phyloP scores from a whole-genome alignment of 495 filamentous ascomycete genomes.

The Paragyromitra xinjiangensis region DNA sequence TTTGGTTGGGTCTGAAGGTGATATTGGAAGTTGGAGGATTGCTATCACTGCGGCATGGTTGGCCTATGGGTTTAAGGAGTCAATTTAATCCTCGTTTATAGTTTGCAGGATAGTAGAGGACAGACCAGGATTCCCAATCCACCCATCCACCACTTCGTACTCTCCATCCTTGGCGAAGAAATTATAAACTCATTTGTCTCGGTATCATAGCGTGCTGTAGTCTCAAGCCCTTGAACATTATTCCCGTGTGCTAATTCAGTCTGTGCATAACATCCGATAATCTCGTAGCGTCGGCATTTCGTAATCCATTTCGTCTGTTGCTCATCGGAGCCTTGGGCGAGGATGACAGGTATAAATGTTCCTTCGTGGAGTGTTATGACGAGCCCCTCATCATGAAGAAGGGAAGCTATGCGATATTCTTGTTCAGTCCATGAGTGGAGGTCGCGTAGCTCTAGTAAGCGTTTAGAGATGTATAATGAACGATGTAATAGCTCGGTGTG shows the following conservation, averaged over 20 bases:
- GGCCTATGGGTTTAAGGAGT: slow-evolving; percentile 58
- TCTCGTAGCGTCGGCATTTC: slow-evolving; percentile 69
- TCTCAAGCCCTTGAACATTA: slow-evolving; percentile 78
- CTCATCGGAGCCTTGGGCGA: slow-evolving; percentile 73
- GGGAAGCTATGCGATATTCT: slow-evolving; percentile 68
- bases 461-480: slow-evolving; percentile 62
- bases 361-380: slow-evolving; percentile 73
- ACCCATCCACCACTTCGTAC: slow-evolving; percentile 82
- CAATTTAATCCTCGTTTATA: background rate
- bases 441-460: slow-evolving; percentile 69
- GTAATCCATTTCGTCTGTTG: slow-evolving; percentile 74
- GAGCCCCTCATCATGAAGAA: slow-evolving; percentile 71
- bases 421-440: slow-evolving; percentile 71
- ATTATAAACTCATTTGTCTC: slow-evolving; percentile 74
- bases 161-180: slow-evolving; percentile 65
- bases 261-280: slow-evolving; percentile 79
- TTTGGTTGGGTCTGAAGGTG: slow-evolving; percentile 14
- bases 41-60: slow-evolving; percentile 81
- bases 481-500: slow-evolving; percentile 46
- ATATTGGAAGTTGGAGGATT: slow-evolving; percentile 44
- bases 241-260: slow-evolving; percentile 79
- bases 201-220: slow-evolving; percentile 74
- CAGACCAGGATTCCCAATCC: slow-evolving; percentile 68
- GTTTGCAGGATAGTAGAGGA: background rate
- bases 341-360: slow-evolving; percentile 76